Evolutionary conservation across 1,284 basidiomycete genomes (phyloP), one percentile per base, ranked within the genome.

Genomic region (Leccinum variabile): DNA sequence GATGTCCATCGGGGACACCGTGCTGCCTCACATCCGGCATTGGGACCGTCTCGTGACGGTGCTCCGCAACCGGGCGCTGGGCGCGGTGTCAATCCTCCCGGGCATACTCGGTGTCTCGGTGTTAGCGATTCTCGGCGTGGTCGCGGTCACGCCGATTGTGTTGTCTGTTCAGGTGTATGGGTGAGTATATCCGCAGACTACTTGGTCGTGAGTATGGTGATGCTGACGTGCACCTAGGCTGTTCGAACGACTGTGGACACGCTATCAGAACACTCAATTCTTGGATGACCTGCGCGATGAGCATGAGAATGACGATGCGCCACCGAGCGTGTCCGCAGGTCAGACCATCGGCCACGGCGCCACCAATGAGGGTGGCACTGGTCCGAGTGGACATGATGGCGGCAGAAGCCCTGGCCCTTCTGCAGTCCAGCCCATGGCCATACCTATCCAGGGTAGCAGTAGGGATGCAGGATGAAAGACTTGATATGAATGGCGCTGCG

Each of bases 51-150:
- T 72, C 28, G 13, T 39, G 10, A 54, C 37, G 14, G 5, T 64
- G n/a, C 8, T 69, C 33, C 49, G 61, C 28, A 13, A 62, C 13
- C 39, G 41, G 5, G 8, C 32, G 53, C 32, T 54, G 53, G 53
- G 53, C 1, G 53, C 30, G 2, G n/a, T 32, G 10, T 32, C 33
- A 5, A 30, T 6, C 57, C 59, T 74, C 10, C 62, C 69, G 6
- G 62, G 39, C 0, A 3, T 67, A 10, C 56, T 74, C 2, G 68
- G 70, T 10, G 58, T 72, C 16, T 64, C 70, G 0, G 50, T 33
- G 0, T 35, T 74, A 9, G 67, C 59, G 5, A 6, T 63, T 39
- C 57, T 71, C 8, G 57, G 61, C 1, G 56, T 60, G 18, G 22
- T 49, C 3, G 5, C 33, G 10, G 25, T 35, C 37, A 16, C 55